phyloP scores from a whole-genome alignment of 2,329 filamentous ascomycete genomes.

The Penicillium sp. region DNA sequence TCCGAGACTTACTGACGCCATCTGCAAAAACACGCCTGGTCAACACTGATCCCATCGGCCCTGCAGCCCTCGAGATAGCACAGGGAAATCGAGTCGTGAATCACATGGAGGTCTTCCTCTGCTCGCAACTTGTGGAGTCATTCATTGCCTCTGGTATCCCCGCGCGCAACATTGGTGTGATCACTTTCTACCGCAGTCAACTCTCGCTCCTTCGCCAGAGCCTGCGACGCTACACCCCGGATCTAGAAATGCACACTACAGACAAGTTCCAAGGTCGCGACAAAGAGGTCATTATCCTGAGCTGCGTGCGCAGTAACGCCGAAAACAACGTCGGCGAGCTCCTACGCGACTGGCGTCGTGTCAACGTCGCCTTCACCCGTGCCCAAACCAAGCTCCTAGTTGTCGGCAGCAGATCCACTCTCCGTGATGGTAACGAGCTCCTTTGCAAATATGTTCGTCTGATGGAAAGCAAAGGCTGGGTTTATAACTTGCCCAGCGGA shows the following conservation, averaged over 20 bases:
- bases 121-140: constrained; percentile 74
- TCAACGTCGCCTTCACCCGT: constrained; percentile 93
- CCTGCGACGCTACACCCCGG: constrained; percentile 57
- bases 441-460: constrained; percentile 71
- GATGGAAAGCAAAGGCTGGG: constrained; percentile 76
- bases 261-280: constrained; percentile 96
- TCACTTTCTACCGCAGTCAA: constrained; percentile 95
- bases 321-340: constrained; percentile 81
- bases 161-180: constrained; percentile 78
- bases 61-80: constrained; percentile 59
- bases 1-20: constrained; percentile 68
- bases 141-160: constrained; percentile 74
- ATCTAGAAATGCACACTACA: constrained; percentile 92
- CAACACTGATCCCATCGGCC: constrained; percentile 76
- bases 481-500: constrained; percentile 66
- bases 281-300: constrained; percentile 87
- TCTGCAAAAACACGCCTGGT: constrained; percentile 76
- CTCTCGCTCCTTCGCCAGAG: constrained; percentile 75
- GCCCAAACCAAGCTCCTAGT: constrained; percentile 90
- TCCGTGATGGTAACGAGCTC: constrained; percentile 68
- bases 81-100: constrained; percentile 88
- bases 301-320: constrained; percentile 83
- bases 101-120: constrained; percentile 72
- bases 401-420: constrained; percentile 74
- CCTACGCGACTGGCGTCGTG: constrained; percentile 83